Conservation (phyloP, 371 early-diverging fungal genomes). For the Rhizomucor miehei region DNA sequence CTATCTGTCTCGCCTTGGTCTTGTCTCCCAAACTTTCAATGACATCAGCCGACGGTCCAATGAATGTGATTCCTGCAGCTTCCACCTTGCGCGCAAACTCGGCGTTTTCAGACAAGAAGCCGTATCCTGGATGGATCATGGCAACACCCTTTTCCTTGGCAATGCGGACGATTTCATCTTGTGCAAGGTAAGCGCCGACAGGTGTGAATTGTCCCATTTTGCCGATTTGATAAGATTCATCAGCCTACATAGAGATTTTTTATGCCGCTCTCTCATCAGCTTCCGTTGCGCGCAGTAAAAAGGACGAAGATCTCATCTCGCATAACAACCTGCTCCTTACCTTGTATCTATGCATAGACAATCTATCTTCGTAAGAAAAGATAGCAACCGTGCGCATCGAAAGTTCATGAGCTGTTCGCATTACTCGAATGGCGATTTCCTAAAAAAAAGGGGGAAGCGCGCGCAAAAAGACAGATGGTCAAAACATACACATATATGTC, state of each 20-base stretch:
- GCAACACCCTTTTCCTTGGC: conserved; percentile 79
- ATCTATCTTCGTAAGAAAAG: conserved; percentile 87
- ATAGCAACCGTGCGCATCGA: conserved; percentile 88
- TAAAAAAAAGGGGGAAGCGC: conserved; percentile 8
- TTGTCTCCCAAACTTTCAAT: conserved; percentile 93
- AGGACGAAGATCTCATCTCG: not conserved
- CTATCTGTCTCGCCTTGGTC: conserved; percentile 87
- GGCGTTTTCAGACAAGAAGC: conserved; percentile 90
- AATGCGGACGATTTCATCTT: conserved; percentile 87
- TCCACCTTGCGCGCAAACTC: conserved; percentile 86
- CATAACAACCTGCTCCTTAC: conserved; percentile 24
- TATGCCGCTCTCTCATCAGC: too few species aligned
- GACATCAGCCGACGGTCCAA: conserved; percentile 84
- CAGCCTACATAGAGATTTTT: conserved; percentile 54
- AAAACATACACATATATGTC: too few species aligned
- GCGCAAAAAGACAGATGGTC: too few species aligned
- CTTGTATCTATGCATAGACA: conserved; percentile 92
- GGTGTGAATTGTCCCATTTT: conserved; percentile 78
- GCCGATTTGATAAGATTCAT: conserved; percentile 92
- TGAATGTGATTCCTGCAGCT: conserved; percentile 88
- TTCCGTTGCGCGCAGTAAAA: not conserved
- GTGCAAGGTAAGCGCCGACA: conserved; percentile 91
- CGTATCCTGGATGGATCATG: conserved; percentile 89
- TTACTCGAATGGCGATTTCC: conserved; percentile 93
- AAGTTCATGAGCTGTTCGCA: conserved; percentile 89